phyloP scores from a whole-genome alignment of 352 stramenopile genomes.

The Phytophthora sp. region DNA sequence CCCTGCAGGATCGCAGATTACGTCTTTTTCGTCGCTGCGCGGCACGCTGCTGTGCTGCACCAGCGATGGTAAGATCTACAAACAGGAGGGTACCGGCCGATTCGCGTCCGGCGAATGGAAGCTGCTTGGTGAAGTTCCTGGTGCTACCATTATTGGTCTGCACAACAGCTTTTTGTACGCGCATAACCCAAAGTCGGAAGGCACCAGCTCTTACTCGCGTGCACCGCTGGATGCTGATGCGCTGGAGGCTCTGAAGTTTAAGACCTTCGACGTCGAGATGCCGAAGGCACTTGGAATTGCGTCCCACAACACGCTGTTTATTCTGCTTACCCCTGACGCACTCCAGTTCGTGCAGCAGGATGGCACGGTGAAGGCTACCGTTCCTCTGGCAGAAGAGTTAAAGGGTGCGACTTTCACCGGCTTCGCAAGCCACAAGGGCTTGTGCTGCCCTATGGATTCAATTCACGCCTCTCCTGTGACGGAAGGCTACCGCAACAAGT shows the following conservation, averaged over 20 bases:
- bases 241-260: conserved; percentile 62
- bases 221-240: conserved; percentile 51
- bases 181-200: conserved; percentile 18
- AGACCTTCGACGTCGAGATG: conserved; percentile 33
- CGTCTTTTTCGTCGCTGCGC: conserved; percentile 70
- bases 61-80: conserved; percentile 59
- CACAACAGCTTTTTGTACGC: conserved; percentile 81
- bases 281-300: conserved; percentile 54
- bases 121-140: conserved; percentile 48
- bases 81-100: conserved; percentile 65
- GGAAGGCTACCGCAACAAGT: conserved; percentile 97
- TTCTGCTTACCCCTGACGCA: conserved; percentile 54
- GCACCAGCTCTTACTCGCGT: conserved; percentile 48
- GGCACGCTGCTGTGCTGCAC: conserved; percentile 73
- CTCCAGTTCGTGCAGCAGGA: conserved; percentile 51
- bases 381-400: conserved; percentile 30
- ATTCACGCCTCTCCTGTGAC: conserved; percentile 86
- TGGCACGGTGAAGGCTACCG: conserved; percentile 40
- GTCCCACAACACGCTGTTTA: conserved; percentile 80
- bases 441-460: conserved; percentile 87
- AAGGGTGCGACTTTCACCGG: conserved; percentile 42
- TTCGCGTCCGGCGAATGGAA: conserved; percentile 74
- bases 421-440: conserved; percentile 82
- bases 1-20: conserved; percentile 44
- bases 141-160: conserved; percentile 57